Base-by-base conservation (phyloP, 371 early-diverging fungal species). In the Mucor irregularis region DNA sequence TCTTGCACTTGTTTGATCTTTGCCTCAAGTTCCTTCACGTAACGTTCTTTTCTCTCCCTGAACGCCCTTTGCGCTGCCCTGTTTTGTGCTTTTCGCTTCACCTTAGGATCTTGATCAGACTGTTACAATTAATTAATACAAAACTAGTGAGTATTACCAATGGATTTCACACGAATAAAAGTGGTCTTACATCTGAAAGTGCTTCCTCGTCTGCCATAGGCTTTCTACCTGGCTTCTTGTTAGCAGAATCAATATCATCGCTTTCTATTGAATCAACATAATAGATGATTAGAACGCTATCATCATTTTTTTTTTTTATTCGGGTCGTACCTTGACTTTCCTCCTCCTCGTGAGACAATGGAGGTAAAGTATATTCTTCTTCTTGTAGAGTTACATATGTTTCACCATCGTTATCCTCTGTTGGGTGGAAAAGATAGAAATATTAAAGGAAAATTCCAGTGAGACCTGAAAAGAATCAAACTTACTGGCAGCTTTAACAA, bases 61-160 rank as follows among this genome's bases (percentile, higher is more conserved):
- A 90, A 90, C 0, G 90, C 90, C 25, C 90, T 68, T 68, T 90
- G 90, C 2, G 90, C 90, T 4, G 87, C 89, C 17, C 90, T 71
- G 48, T 90, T 90, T 62, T 90, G 90, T 5, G 86, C 90, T 14
- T 86, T 86, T 38, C 90, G 82, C 63, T 89, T 89, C 43, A 73
- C 56, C 48, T 69, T 78, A 1, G 71, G 67, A 47, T 78, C 78
- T 37, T 68, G 70, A 40, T 78, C 78, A 31, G 59, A 60, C 69
- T 74, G 50, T 34, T 25, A 38, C 14, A 33, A 38, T 19, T 16
- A 14, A 16, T 45, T 24, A 37, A 39, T 33, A 24, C 26, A 43
- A 58, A 3, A 28, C 43, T 31, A n/a, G n/a, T n/a, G n/a, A n/a
- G n/a, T n/a, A n/a, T n/a, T n/a, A n/a, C n/a, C n/a, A n/a, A n/a